Evolutionary conservation across 495 filamentous ascomycete species (phyloP), one percentile per base, ranked within the genome.

Genomic region (Durotheca rogersii): DNA sequence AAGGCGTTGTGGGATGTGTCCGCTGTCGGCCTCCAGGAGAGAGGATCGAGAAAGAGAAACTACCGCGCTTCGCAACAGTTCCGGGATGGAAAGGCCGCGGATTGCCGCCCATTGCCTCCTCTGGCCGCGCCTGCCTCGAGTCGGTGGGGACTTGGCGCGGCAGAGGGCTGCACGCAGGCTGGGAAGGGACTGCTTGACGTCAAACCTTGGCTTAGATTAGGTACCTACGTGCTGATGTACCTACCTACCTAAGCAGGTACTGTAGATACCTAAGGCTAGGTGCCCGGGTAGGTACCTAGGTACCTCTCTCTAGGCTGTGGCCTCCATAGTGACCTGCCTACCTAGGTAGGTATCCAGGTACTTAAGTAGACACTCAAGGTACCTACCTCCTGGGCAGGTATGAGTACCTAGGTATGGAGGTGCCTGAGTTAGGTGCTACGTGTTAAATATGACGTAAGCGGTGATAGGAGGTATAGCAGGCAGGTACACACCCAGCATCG

Each of bases 51-150:
- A n/a, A n/a, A n/a, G n/a, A 49, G 34, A 32, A 44, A 30, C 48
- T 19, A 38, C 12, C 20, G 32, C 6, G 3, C 14, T 23, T 52
- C 35, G 39, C 25, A n/a, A 19, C 9, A n/a, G 17, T n/a, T 36
- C 23, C 35, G 9, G 12, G 12, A 9, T 14, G 33, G 25, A 32
- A 21, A 44, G 41, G 42, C 62, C 62, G 62, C 4, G 29, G 51
- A 57, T 62, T 62, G 58, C 62, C 62, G 62, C 17, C 33, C 52
- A 54, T 65, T 62, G 51, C 62, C 62, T 57, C 49, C 9, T 12
- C 33, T 59, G 44, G 30, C 62, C 58, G 62, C 30, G 34, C 43
- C 39, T 45, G 39, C 14, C 39, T 2, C 23, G 4, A 9, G n/a
- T n/a, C 20, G 45, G 38, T 53, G 2, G 49, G 38, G 41, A 16